phyloP scores from a whole-genome alignment of 2,329 filamentous ascomycete genomes.

The Hysterium pulicare region DNA sequence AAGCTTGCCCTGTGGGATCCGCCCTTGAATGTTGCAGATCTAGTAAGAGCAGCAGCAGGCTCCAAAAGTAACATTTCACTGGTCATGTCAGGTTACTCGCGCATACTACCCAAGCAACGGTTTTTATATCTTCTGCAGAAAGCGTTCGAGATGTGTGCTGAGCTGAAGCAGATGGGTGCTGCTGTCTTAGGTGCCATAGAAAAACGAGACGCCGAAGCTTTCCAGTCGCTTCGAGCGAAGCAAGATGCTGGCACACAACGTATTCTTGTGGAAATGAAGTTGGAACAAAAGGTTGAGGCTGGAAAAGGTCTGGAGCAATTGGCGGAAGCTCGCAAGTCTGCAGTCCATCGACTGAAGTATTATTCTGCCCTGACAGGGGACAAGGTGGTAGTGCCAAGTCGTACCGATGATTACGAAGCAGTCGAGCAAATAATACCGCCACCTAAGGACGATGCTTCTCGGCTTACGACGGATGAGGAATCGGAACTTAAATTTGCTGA shows the following conservation, averaged over 20 bases:
- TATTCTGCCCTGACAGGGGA: too few species aligned
- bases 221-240: background rate
- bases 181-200: background rate
- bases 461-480: too few species aligned
- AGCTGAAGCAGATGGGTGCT: background rate
- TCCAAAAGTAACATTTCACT: too few species aligned
- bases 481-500: too few species aligned
- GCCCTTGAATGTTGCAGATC: slow-evolving; percentile 21
- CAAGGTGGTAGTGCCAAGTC: too few species aligned
- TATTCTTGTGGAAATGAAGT: background rate
- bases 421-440: too few species aligned
- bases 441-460: too few species aligned
- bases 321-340: background rate
- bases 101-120: slow-evolving; percentile 29
- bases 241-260: background rate
- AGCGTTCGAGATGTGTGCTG: background rate
- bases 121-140: slow-evolving; percentile 10
- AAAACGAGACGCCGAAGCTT: background rate
- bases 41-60: slow-evolving; percentile 18
- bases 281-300: background rate
- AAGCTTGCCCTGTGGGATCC: slow-evolving; percentile 23
- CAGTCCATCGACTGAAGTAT: too few species aligned
- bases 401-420: too few species aligned
- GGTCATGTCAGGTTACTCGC: too few species aligned
- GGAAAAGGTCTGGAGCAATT: background rate